Evolutionary conservation across 169 alveolate species (phyloP), one percentile per base, ranked within the genome.

Genomic region (Eimeria falciformis): DNA sequence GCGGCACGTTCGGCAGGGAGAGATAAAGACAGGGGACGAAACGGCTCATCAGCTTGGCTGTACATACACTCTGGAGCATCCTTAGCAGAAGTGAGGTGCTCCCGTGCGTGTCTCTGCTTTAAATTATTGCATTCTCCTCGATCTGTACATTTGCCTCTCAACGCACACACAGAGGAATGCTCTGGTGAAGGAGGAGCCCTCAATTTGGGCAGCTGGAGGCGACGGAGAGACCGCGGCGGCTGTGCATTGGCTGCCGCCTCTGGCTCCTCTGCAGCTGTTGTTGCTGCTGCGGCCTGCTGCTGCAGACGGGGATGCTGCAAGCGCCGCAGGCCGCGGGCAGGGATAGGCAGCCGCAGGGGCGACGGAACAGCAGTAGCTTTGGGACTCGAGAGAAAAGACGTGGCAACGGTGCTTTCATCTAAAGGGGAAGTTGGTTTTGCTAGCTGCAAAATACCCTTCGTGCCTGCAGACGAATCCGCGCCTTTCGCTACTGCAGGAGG

Each of bases 251-350:
- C 83, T 71, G 62, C 83, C 25, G 53, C 58, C 27, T 21, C 78
- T 18, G 78, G n/a, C 18, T 33, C 40, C 40, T 33, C 40, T 33
- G 40, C 3, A 3, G 17, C 9, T 1, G 17, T 3, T 1, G 27
- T 33, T 40, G 83, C 83, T 43, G 83, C 83, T 17, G 83, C 62
- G 25, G 33, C 66, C 25, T 11, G 45, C 29, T 62, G 29, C 46
- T 75, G 85, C 66, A 75, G 66, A 25, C 85, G 85, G 21, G 85
- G 85, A n/a, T 75, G 62, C 85, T 45, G 85, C 62, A 75, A 65
- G 43, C 85, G 62, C 85, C 85, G 65, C 68, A 75, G 45, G 12
- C 85, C 66, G 45, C 85, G 65, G 14, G 85, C 65, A 21, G 85
- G 85, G 11, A 75, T 75, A 21, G 85, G 85, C 14, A 75, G 66